phyloP scores from a whole-genome alignment of 2,329 filamentous ascomycete genomes.

The Penicillium sp. region DNA sequence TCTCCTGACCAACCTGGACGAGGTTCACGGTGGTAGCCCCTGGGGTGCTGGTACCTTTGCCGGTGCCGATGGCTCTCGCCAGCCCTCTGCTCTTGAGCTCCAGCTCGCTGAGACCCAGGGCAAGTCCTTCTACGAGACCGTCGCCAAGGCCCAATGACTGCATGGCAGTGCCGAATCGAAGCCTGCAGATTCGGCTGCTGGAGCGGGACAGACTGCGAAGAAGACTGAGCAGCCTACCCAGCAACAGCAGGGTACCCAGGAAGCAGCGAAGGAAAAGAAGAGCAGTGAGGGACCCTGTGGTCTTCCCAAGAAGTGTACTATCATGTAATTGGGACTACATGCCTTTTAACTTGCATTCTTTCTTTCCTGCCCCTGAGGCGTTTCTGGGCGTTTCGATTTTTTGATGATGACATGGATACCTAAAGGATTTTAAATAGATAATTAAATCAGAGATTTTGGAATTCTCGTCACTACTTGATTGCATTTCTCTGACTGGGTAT shows the following conservation, averaged over 20 bases:
- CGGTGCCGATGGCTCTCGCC: constrained; percentile 70
- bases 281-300: constrained; percentile 64
- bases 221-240: constrained; percentile 22
- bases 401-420: constrained; percentile 13
- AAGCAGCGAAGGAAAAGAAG: constrained; percentile 47
- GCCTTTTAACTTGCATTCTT: constrained; percentile 12
- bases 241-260: constrained; percentile 29
- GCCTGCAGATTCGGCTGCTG: constrained; percentile 27
- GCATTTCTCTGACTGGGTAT: not conserved
- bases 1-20: constrained; percentile 64
- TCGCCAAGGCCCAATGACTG: constrained; percentile 77
- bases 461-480: not conserved
- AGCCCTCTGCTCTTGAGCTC: constrained; percentile 71
- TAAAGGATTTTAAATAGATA: not conserved
- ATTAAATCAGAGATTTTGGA: not conserved
- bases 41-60: constrained; percentile 96
- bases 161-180: constrained; percentile 52
- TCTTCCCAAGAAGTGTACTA: constrained; percentile 67
- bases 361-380: constrained; percentile 15
- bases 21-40: constrained; percentile 79
- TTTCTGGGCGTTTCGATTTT: constrained; percentile 12
- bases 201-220: constrained; percentile 25
- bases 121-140: constrained; percentile 72
- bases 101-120: constrained; percentile 78
- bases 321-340: constrained; percentile 49